Evolutionary conservation across 1,139 yeast genomes (phyloP), one percentile per base, ranked within the genome.

Genomic region (Saccharomyces hybrid): DNA sequence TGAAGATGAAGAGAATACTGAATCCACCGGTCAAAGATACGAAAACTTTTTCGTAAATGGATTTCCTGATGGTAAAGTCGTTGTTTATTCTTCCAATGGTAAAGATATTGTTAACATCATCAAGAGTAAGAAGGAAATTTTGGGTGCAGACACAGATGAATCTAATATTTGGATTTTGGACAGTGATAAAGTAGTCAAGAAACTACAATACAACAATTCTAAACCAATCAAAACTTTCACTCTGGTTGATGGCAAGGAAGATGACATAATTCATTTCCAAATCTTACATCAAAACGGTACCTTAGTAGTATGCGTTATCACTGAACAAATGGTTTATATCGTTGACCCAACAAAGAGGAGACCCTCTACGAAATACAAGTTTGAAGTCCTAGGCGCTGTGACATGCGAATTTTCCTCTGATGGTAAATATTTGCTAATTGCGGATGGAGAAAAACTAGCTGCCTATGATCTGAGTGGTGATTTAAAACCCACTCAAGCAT

Each of bases 331-430:
- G n/a, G 58, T 68, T 9, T 66, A 64, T 55, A 57, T 70, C 9
- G 56, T 69, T 16, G 71, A 70, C 52, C 71, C 71, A 31, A 60
- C 64, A 21, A 67, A 68, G 55, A 69, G 70, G 55, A 66, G 69
- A 55, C 71, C 71, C 9, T 54, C 60, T 2, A 65, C 68, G 0
- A 54, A 63, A 28, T 60, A 64, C 7, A 61, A 57, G 38, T 56
- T 66, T 24, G 64, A 62, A 4, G 46, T 61, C n/a, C 50, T 50
- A 38, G 62, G 61, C 21, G 58, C 65, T 32, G 50, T 57, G 16
- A 50, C 55, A 5, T 60, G 63, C 29, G 58, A 57, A 21, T 55
- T 65, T 4, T 51, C 62, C 3, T 54, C 59, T 26, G 62, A 62
- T 52, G 65, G 61, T 12, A 59, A 62, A 47, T 58, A 61, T 46